A percentile compares a stretch with the other conserved stretches of the same genome.
Conservation (phyloP, 2,329 filamentous ascomycete genomes). For the Cryphonectria parasitica region DNA sequence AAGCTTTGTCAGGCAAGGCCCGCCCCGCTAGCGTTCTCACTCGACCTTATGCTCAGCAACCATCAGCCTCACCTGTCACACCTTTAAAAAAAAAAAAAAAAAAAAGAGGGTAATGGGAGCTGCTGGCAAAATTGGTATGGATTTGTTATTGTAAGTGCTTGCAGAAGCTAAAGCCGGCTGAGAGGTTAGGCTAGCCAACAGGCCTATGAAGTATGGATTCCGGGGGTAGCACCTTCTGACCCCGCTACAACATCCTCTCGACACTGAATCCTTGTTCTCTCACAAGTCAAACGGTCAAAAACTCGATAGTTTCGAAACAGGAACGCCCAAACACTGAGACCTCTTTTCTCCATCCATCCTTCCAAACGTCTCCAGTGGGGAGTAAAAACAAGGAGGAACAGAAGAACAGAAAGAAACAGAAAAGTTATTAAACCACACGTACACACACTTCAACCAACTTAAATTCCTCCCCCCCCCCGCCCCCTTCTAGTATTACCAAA, state of each 20-base stretch:
- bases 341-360: not conserved
- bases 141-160: not conserved
- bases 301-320: not conserved
- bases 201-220: not conserved
- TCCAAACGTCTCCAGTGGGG: not conserved
- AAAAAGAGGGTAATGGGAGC: not conserved
- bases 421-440: not conserved
- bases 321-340: not conserved
- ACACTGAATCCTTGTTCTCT: not conserved
- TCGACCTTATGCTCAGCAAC: not conserved
- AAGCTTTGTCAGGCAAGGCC: not conserved
- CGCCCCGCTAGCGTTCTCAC: not conserved
- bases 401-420: not conserved
- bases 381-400: not conserved
- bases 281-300: not conserved
- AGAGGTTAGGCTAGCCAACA: not conserved
- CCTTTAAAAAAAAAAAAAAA: not conserved
- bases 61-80: not conserved
- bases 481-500: conserved; percentile 7
- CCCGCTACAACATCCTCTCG: not conserved
- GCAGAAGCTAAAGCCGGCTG: not conserved
- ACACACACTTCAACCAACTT: not conserved
- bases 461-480: too few species aligned
- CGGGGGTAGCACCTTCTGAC: not conserved
- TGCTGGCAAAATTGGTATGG: not conserved